Percentiles rank a stretch among this genome's conserved stretches.
Evolutionary conservation across 192 early-diverging fungal species (phyloP).

Genomic region (Rhizoclosmatium globosum): DNA sequence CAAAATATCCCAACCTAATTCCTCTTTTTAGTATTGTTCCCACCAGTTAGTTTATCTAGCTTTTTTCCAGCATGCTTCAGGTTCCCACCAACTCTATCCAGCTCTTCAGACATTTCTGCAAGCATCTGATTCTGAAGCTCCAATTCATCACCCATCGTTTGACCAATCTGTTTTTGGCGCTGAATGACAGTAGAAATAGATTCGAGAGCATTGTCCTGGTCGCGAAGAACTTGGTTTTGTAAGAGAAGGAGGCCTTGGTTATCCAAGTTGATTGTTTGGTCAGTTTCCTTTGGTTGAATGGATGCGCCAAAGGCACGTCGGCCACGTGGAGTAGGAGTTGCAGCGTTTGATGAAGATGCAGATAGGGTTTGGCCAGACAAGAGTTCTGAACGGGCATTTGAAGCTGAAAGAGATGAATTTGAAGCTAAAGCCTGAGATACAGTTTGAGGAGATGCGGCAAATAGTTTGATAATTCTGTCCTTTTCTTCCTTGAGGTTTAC

Average conservation of each 20-base stretch:
- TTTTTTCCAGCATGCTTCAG: slow-evolving; percentile 82
- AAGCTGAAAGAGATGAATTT: neutral
- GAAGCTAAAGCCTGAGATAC: neutral
- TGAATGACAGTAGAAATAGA: slow-evolving; percentile 78
- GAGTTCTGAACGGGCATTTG: neutral
- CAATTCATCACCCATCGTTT: slow-evolving; percentile 87
- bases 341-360: neutral
- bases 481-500: slow-evolving; percentile 61
- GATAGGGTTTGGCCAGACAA: neutral
- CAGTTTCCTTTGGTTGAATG: slow-evolving; percentile 72
- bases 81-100: slow-evolving; percentile 79
- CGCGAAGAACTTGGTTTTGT: slow-evolving; percentile 79
- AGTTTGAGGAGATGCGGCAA: slow-evolving; percentile 52
- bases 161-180: slow-evolving; percentile 87
- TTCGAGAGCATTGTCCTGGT: slow-evolving; percentile 83
- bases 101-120: slow-evolving; percentile 80
- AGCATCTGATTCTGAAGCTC: slow-evolving; percentile 91
- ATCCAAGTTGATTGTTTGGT: slow-evolving; percentile 78
- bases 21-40: slow-evolving; percentile 1
- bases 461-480: slow-evolving; percentile 5
- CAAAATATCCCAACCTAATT: too few relatives aligned
- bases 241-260: slow-evolving; percentile 78
- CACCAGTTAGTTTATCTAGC: slow-evolving; percentile 64
- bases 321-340: slow-evolving; percentile 35
- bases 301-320: slow-evolving; percentile 76